These are phyloP conservation scores for Suillus luteus DNA, from an alignment of 768 basidiomycete species.

Conservation along the genomic window DNA sequence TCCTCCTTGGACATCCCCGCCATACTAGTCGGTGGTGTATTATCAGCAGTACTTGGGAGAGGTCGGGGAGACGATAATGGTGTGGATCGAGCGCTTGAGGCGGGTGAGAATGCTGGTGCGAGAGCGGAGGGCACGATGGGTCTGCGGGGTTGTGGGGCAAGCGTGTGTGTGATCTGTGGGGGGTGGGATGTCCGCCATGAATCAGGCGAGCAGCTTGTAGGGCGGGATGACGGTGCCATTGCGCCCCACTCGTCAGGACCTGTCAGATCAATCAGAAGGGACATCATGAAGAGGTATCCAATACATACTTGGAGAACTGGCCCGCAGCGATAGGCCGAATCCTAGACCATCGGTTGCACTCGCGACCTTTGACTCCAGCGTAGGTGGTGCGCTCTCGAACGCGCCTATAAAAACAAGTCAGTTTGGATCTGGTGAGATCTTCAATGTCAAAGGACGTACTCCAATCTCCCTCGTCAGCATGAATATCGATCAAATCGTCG, in stretches of 20 bases:
- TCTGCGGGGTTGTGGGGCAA: conserved; percentile 25
- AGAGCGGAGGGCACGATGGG: conserved; percentile 9
- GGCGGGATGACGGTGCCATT: conserved; percentile 15
- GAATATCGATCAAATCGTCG: conserved; percentile 88
- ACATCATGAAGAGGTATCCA: not conserved
- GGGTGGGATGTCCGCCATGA: conserved; percentile 24
- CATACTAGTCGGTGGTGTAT: conserved; percentile 32
- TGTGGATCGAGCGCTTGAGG: conserved; percentile 25
- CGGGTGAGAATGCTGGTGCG: conserved; percentile 15
- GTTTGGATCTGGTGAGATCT: not conserved
- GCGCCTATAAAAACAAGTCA: conserved; percentile 47
- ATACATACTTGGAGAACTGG: conserved; percentile 2
- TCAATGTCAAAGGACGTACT: conserved; percentile 51
- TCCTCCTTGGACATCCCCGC: conserved; percentile 80
- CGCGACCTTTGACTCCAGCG: conserved; percentile 27
- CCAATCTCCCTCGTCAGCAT: conserved; percentile 95
- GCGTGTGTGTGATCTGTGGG: conserved; percentile 19
- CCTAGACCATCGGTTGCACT: conserved; percentile 27
- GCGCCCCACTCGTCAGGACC: conserved; percentile 26
- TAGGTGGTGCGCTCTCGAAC: conserved; percentile 62
- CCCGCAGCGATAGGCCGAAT: conserved; percentile 21
- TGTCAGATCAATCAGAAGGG: not conserved
- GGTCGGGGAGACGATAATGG: conserved; percentile 27
- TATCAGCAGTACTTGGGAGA: conserved; percentile 14
- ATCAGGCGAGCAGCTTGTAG: conserved; percentile 11